Percentiles rank a stretch among this genome's conserved stretches.
These are phyloP conservation scores for Geotrichum phurueaensis DNA, from an alignment of 1,139 yeast genomes.

Conservation along the genomic window DNA sequence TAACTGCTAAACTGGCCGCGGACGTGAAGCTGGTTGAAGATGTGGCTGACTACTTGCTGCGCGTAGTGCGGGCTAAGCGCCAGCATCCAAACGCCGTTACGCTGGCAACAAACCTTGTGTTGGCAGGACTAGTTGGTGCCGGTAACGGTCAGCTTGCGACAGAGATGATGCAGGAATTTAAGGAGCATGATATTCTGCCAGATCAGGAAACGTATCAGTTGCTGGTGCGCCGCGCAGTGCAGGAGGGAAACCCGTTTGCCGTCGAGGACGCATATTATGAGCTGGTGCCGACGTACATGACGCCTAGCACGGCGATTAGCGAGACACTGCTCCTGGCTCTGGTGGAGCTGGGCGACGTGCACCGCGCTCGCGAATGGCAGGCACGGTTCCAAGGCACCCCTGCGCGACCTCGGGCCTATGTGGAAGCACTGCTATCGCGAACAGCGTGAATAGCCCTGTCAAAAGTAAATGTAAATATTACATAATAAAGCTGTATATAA, in stretches of 20 bases:
- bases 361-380: slow-evolving; percentile 4
- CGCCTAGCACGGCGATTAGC: neutral
- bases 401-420: neutral
- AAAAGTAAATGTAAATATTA: neutral
- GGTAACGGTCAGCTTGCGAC: neutral
- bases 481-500: neutral
- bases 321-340: slow-evolving; percentile 7
- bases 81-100: slow-evolving; percentile 4
- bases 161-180: slow-evolving; percentile 15
- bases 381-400: neutral
- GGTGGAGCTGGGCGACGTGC: neutral
- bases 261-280: slow-evolving; percentile 6
- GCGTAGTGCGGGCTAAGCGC: neutral
- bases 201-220: slow-evolving; percentile 28
- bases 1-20: neutral
- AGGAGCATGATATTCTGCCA: slow-evolving; percentile 18
- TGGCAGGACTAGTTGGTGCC: neutral
- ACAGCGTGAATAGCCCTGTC: neutral
- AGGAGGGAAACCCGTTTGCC: slow-evolving; percentile 1
- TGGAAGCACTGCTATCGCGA: neutral
- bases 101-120: slow-evolving; percentile 2
- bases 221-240: slow-evolving; percentile 15
- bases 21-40: neutral
- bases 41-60: slow-evolving; percentile 1
- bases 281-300: slow-evolving; percentile 4